Base-by-base conservation (phyloP, 2,329 filamentous ascomycete genomes). In the Westerdykella aurantiaca region DNA sequence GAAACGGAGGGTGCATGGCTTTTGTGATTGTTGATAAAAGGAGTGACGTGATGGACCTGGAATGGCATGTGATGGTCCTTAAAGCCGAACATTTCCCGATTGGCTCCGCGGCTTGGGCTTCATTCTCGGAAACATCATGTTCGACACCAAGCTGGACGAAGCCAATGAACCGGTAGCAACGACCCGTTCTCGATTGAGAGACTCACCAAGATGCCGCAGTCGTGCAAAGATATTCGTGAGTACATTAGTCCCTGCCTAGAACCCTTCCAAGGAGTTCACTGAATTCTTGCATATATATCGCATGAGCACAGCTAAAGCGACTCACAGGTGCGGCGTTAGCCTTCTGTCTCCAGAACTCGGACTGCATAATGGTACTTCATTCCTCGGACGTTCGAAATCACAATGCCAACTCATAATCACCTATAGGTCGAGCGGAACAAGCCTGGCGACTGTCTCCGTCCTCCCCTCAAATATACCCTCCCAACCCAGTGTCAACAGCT, bases 171-270 rank as follows among this genome's bases (percentile, higher is more conserved):
- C 46, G 47, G 45, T 48, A 46, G 44, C 47, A 45, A 34, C 14
- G 14, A 16, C 16, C 38, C 33, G 4, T 16, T 39, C 39, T 44
- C 23, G 22, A 38, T 42, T 44, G 37, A 44, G 29, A 38, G 31
- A 34, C 12, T 31, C 37, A 40, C 42, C 49, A 56, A 22, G 17
- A 95, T 97, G 93, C 90, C 91, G 46, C 89, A 86, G 69, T 96
- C 91, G 51, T 98, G 93, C 74, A 88, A 90, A 81, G 91, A 97
- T 70, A 87, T 98, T 66, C 83, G 91, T 97, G 79, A 56, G 87
- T 73, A 17, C 13, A 11, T 23, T 21, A 21, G 18, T 21, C 18
- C 18, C 18, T 21, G 18, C 18, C 18, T 6, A 21, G 6, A 21
- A 6, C 4, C 6, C 18, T 21, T 21, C 16, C n/a, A 39, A 9